Base-by-base conservation (phyloP, 345 rosid genomes). In the Eucalyptus sp. region DNA sequence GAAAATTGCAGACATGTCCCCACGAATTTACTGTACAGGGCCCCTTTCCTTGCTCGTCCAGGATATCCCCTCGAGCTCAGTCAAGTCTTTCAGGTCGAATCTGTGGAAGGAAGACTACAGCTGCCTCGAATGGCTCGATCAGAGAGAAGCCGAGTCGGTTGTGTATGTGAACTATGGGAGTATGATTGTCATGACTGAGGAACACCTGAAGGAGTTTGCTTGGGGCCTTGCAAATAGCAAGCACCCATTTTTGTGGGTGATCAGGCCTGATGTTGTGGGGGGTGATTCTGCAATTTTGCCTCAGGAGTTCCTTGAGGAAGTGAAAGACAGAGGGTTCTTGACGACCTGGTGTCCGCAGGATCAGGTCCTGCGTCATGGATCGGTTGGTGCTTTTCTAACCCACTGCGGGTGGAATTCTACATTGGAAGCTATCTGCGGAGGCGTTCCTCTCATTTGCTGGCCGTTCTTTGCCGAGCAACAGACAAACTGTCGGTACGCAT, bases 341-440 rank as follows among this genome's bases (percentile, higher is more conserved):
- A 50, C 88, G 5, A 89, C 88, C 48, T 93, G 94, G 93, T 92
- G 93, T 43, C 48, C 87, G 17, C 93, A 91, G 89, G 86, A 88
- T 8, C 83, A 29, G 3, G 93, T 92, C 37, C 91, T 93, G 20
- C 83, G 50, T 5, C 93, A 91, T n/a, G 89, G 87, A 8, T 71
- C 94, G 2, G 86, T 92, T 6, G 91, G 91, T 3, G 91, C 86
- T 86, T 93, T 93, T 62, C 51, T 92, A 5, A 93, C 89, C 13
- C 92, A 93, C n/a, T 91, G 93, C 3, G 94, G 93, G 24, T 92
- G 93, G 92, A 93, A 93, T 79, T 93, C 93, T 9, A 79, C 29
- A 4, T 3, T 89, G 84, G 93, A 93, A 88, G 50, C 88, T 29
- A 56, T 92, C 46, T 50, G 87, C 44, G 86, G 50, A 9, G 92